Percentiles rank a stretch among this genome's conserved stretches.
Evolutionary conservation across 495 filamentous ascomycete genomes (phyloP).

Genomic region (Penicillium canariense): DNA sequence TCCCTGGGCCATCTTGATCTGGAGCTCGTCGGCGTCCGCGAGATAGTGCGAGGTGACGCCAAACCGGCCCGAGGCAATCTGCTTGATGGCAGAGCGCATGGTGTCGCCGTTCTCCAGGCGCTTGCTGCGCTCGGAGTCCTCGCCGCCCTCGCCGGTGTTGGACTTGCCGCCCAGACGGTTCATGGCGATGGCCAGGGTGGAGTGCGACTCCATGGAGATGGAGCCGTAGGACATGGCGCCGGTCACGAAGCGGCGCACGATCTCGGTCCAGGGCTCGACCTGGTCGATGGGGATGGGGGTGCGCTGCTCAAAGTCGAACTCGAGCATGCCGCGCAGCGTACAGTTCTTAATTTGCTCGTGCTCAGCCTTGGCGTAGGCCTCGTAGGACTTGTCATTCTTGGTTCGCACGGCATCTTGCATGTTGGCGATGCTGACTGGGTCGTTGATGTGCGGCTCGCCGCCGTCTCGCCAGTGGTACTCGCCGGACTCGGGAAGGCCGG

Average conservation of each 20-base stretch:
- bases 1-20: constrained; percentile 99
- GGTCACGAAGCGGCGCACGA: constrained; percentile 97
- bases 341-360: constrained; percentile 99
- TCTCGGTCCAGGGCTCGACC: constrained; percentile 98
- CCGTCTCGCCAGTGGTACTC: constrained; percentile 99
- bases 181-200: constrained; percentile 95
- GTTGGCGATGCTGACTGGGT: constrained; percentile 92
- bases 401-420: constrained; percentile 96
- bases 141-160: constrained; percentile 98
- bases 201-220: constrained; percentile 99
- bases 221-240: constrained; percentile 99
- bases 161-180: constrained; percentile 97
- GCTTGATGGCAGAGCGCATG: constrained; percentile 98
- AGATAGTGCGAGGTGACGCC: constrained; percentile 98
- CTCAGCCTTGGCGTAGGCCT: constrained; percentile 90
- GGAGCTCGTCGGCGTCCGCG: constrained; percentile 96
- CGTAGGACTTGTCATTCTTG: constrained; percentile 99
- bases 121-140: constrained; percentile 90
- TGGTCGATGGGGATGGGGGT: constrained; percentile 92
- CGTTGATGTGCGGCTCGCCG: constrained; percentile 97
- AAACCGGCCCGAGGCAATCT: constrained; percentile 96
- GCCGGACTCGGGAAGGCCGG: constrained; percentile 88
- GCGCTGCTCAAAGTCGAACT: constrained; percentile 93
- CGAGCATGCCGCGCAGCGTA: constrained; percentile 92
- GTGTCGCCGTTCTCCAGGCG: constrained; percentile 90